Conservation (phyloP, 2,329 filamentous ascomycete genomes). For the Fusarium annulatum region DNA sequence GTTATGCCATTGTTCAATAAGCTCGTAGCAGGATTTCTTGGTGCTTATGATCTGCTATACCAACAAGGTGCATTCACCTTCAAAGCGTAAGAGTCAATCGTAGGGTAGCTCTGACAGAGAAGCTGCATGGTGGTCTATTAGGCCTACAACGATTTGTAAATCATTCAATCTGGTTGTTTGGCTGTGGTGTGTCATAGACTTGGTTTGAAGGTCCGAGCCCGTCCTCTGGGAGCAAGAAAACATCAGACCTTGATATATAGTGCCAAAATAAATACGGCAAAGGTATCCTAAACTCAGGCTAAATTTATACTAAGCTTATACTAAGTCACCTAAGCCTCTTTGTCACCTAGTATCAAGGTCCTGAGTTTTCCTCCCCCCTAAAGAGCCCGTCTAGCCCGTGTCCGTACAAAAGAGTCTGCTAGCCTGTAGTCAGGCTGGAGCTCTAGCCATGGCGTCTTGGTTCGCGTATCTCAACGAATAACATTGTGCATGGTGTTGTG, state of each 20-base stretch:
- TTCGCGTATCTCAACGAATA: slow-evolving; percentile 29
- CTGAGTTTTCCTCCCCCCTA: no score
- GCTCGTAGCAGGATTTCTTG: not conserved
- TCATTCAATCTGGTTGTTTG: not conserved
- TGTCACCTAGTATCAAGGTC: no score
- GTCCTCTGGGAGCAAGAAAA: no score
- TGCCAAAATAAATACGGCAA: no score
- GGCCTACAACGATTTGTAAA: not conserved
- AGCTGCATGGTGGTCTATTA: not conserved
- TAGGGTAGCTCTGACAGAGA: not conserved
- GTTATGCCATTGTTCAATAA: not conserved
- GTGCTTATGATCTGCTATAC: not conserved
- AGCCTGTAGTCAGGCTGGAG: not conserved
- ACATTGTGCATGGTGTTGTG: not conserved
- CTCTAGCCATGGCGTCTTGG: slow-evolving; percentile 9
- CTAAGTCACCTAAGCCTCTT: no score
- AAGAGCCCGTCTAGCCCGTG: not conserved
- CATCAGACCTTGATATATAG: no score
- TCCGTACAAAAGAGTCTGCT: not conserved
- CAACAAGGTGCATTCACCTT: not conserved
- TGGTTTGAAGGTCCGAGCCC: not conserved
- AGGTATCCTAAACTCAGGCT: no score
- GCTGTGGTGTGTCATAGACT: not conserved
- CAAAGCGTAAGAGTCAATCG: not conserved
- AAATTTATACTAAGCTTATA: no score